Percentiles rank a stretch among this genome's conserved stretches.
phyloP scores from a whole-genome alignment of 805 yeast genomes.

The Ogataea glucozyma region DNA sequence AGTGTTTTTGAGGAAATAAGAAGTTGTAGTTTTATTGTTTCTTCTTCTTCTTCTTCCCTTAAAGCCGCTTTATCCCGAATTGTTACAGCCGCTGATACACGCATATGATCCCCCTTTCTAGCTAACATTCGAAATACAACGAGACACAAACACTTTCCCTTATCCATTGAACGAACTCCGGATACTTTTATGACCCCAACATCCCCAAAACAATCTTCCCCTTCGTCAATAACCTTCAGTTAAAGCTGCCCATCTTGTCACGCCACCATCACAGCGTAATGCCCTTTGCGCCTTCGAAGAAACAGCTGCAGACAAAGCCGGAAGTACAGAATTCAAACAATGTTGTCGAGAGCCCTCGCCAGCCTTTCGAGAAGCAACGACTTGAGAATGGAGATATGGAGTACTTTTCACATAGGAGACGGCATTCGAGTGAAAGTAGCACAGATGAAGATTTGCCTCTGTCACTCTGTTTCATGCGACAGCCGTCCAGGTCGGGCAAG shows the following conservation, averaged over 20 bases:
- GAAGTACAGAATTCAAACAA: not conserved
- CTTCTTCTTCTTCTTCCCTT: too few relatives aligned
- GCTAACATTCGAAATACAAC: not conserved
- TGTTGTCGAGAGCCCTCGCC: not conserved
- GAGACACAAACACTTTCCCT: not conserved
- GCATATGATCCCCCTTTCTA: not conserved
- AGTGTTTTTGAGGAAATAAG: too few relatives aligned
- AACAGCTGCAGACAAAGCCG: conserved; percentile 3
- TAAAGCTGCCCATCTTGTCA: not conserved
- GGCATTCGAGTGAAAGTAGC: conserved; percentile 23
- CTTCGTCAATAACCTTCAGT: not conserved
- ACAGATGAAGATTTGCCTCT: conserved; percentile 29
- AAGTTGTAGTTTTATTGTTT: not conserved
- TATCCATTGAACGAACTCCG: not conserved
- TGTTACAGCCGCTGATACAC: not conserved
- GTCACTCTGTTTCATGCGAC: conserved; percentile 35
- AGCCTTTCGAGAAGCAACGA: conserved; percentile 1
- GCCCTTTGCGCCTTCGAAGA: conserved; percentile 10
- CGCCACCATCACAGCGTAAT: conserved; percentile 7
- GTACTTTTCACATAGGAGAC: conserved; percentile 9
- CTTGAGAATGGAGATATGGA: not conserved
- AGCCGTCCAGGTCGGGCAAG: conserved; percentile 34
- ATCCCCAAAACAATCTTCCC: not conserved
- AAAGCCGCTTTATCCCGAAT: conserved; percentile 3
- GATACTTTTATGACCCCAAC: not conserved